Evolutionary conservation across 1,284 basidiomycete species (phyloP).

Genomic region (Puccinia horiana): DNA sequence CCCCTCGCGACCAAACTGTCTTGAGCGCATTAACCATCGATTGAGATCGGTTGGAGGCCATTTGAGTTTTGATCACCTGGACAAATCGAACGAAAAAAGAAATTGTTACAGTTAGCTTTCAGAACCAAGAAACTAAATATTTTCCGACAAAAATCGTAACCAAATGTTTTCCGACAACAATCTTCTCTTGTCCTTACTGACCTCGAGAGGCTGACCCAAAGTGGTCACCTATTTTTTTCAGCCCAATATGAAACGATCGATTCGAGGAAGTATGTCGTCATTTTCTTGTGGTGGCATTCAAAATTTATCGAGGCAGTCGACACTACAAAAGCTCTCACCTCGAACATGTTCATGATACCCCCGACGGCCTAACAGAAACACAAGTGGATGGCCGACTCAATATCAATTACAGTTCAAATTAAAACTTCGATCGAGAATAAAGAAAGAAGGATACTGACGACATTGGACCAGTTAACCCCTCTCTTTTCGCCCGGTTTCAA

Average conservation of each 20-base stretch:
- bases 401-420: not conserved
- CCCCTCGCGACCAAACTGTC: constrained; percentile 89
- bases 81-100: not conserved
- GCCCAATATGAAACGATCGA: not conserved
- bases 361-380: constrained; percentile 60
- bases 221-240: constrained; percentile 71
- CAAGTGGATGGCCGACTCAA: not conserved
- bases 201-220: constrained; percentile 95
- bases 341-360: constrained; percentile 73
- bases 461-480: constrained; percentile 90
- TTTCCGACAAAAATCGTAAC: not conserved
- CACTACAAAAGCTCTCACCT: constrained; percentile 6
- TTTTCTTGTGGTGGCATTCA: not conserved
- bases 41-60: constrained; percentile 90
- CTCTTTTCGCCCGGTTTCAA: constrained; percentile 65
- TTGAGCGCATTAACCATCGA: constrained; percentile 82
- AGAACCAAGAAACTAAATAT: not conserved
- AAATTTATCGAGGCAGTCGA: too few relatives aligned
- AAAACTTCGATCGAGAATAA: not conserved
- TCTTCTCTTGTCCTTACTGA: not conserved
- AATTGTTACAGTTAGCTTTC: not conserved
- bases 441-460: constrained; percentile 72
- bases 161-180: not conserved
- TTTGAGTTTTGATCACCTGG: constrained; percentile 86
- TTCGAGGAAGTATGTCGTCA: not conserved